These are phyloP conservation scores for Thelonectria blattea DNA, from an alignment of 2,329 filamentous ascomycete species.

Conservation along the genomic window DNA sequence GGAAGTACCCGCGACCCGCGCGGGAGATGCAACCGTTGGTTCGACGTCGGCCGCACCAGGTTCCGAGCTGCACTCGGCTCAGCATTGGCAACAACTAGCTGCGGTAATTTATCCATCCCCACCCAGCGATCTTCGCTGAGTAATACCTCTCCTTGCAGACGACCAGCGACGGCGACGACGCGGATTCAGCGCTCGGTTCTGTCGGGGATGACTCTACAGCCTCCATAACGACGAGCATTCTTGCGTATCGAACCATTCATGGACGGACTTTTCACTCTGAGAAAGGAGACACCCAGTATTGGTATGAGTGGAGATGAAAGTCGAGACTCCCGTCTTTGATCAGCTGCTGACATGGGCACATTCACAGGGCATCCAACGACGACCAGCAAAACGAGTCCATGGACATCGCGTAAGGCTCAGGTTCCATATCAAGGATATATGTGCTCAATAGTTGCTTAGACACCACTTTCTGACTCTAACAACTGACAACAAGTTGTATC, in stretches of 20 bases:
- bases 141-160: background rate
- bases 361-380: constrained; percentile 24
- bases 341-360: background rate
- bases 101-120: background rate
- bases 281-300: background rate
- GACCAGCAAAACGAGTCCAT: constrained; percentile 30
- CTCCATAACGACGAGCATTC: background rate
- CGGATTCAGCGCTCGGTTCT: background rate
- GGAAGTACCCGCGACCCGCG: background rate
- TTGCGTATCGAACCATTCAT: background rate
- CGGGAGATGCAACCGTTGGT: background rate
- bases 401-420: constrained; percentile 22
- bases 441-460: constrained; percentile 3
- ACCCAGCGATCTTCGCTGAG: background rate
- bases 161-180: background rate
- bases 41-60: background rate
- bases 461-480: constrained; percentile 28
- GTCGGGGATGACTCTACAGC: background rate
- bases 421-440: accelerated
- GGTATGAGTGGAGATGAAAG: background rate
- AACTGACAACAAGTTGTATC: constrained; percentile 12
- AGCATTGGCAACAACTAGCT: constrained; percentile 7
- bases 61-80: background rate
- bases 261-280: background rate
- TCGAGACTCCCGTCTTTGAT: background rate